These are phyloP conservation scores for Xenoacremonium recifei DNA, from an alignment of 2,329 filamentous ascomycete species.

Conservation along the genomic window DNA sequence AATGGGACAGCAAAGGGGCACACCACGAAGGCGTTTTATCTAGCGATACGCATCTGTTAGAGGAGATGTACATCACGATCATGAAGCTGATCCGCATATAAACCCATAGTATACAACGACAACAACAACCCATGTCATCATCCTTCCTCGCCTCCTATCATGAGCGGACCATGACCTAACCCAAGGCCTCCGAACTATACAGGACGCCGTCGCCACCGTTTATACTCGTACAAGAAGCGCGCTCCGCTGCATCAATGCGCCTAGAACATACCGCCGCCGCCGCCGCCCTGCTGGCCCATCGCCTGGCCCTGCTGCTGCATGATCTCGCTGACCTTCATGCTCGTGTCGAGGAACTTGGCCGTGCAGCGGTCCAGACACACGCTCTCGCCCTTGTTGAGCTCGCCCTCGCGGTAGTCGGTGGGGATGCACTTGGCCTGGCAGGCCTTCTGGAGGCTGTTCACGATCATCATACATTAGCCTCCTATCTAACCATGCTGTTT, in stretches of 20 bases:
- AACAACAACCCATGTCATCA: slow-evolving; percentile 1
- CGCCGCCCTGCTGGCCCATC: slow-evolving; percentile 46
- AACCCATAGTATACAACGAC: too few relatives aligned
- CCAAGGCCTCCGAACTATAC: too few relatives aligned
- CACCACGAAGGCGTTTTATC: slow-evolving; percentile 10
- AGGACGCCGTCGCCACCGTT: slow-evolving; percentile 4
- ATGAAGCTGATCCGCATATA: slow-evolving; percentile 20
- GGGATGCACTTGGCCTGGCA: slow-evolving; percentile 96
- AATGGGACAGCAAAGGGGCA: slow-evolving; percentile 5
- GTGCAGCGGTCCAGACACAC: slow-evolving; percentile 98
- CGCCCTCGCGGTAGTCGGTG: slow-evolving; percentile 86
- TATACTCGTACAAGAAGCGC: slow-evolving; percentile 21
- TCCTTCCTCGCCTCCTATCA: neutral
- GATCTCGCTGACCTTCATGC: slow-evolving; percentile 95
- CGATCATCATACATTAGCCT: neutral
- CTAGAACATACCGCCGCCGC: slow-evolving; percentile 35
- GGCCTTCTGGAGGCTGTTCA: slow-evolving; percentile 72
- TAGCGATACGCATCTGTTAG: slow-evolving; percentile 2
- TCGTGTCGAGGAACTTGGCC: slow-evolving; percentile 97
- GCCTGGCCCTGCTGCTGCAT: slow-evolving; percentile 84
- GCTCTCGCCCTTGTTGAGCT: slow-evolving; percentile 98
- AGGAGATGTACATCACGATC: slow-evolving; percentile 14
- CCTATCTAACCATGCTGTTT: neutral
- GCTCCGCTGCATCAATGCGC: neutral
- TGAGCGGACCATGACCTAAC: too few relatives aligned